phyloP scores from a whole-genome alignment of 2,329 filamentous ascomycete genomes.

The Neonectria sp. region DNA sequence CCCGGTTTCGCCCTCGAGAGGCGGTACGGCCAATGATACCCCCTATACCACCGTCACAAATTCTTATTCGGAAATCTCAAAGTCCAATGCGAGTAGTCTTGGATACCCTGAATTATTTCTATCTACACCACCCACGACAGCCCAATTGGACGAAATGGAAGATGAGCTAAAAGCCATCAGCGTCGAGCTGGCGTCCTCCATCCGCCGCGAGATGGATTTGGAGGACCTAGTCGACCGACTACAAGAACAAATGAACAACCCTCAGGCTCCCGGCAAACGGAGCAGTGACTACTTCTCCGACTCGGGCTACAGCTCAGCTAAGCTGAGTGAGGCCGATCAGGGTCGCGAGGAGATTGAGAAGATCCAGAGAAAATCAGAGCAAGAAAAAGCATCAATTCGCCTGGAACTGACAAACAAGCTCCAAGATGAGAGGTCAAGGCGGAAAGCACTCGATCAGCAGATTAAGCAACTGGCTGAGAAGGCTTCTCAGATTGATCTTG shows the following conservation, averaged over 20 bases:
- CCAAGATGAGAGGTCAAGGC: conserved; percentile 85
- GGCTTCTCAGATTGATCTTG: conserved; percentile 74
- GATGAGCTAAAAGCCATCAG: conserved; percentile 95
- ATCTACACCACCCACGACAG: conserved; percentile 63
- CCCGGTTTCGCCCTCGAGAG: conserved; percentile 62
- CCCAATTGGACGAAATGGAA: conserved; percentile 88
- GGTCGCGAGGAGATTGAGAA: conserved; percentile 83
- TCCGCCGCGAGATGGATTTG: conserved; percentile 94
- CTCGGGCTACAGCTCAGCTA: conserved; percentile 89
- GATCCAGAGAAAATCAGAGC: conserved; percentile 86
- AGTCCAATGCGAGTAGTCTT: conserved; percentile 62
- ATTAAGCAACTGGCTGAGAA: conserved; percentile 87
- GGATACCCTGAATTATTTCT: conserved; percentile 68
- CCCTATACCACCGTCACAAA: conserved; percentile 45
- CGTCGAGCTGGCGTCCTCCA: conserved; percentile 91
- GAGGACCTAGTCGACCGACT: conserved; percentile 93
- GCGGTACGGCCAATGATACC: conserved; percentile 52
- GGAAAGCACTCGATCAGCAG: conserved; percentile 85
- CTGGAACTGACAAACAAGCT: conserved; percentile 88
- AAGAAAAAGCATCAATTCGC: conserved; percentile 90
- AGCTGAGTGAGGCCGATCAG: conserved; percentile 78
- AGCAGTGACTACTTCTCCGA: conserved; percentile 99
- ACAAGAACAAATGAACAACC: conserved; percentile 80
- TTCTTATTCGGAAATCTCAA: conserved; percentile 53
- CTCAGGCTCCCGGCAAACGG: conserved; percentile 74